A percentile compares a stretch with the other conserved stretches of the same genome.
These are phyloP conservation scores for Citrus maxima DNA, from an alignment of 345 rosid species.

Conservation along the genomic window DNA sequence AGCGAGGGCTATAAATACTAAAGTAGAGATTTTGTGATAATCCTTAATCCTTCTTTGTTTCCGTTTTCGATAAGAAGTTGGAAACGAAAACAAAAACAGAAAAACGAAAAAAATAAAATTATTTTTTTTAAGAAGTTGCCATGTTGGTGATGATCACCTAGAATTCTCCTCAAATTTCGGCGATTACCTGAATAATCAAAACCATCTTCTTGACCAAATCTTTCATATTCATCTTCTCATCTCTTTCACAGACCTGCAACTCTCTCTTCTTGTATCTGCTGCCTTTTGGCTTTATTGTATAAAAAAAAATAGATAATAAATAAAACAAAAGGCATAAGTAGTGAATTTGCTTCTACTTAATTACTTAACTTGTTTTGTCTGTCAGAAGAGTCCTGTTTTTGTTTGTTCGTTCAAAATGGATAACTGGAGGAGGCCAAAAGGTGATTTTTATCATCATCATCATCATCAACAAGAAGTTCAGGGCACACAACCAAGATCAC, in stretches of 20 bases:
- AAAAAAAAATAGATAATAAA: too few relatives aligned
- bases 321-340: too few relatives aligned
- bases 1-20: background rate
- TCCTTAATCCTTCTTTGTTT: too few relatives aligned
- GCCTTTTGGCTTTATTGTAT: background rate
- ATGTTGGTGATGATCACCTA: background rate
- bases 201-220: conserved; percentile 2
- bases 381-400: background rate
- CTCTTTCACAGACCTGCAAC: background rate
- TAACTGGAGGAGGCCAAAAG: conserved; percentile 36
- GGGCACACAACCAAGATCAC: conserved; percentile 18
- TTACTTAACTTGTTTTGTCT: conserved; percentile 9
- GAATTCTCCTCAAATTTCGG: background rate
- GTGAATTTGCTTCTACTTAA: too few relatives aligned
- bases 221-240: background rate
- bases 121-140: background rate
- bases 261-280: background rate
- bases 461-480: conserved; percentile 25
- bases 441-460: conserved; percentile 23
- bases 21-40: too few relatives aligned
- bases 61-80: background rate
- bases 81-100: background rate
- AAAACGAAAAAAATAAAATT: background rate
- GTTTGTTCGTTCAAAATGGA: conserved; percentile 19
- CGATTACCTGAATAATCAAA: background rate